Conservation (phyloP, 2,329 filamentous ascomycete genomes). For the Scolecobasidium constrictum region DNA sequence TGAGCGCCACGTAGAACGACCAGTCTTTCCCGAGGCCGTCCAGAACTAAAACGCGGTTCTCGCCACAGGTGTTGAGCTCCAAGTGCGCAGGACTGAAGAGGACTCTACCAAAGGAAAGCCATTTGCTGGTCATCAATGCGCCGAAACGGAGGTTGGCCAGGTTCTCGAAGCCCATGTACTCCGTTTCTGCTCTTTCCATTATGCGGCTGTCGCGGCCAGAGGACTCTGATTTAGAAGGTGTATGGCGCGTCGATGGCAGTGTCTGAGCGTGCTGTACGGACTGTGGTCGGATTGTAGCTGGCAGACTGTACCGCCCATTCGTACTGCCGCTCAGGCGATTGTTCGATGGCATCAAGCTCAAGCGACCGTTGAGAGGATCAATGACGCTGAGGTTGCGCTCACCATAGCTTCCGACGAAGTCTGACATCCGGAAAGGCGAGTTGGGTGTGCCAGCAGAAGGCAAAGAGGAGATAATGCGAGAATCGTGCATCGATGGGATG, state of each 20-base stretch:
- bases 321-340: slow-evolving; percentile 8
- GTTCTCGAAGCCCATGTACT: slow-evolving; percentile 29
- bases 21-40: slow-evolving; percentile 84
- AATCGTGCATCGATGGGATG: slow-evolving; percentile 15
- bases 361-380: slow-evolving; percentile 26
- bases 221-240: slow-evolving; percentile 42
- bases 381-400: slow-evolving; percentile 27
- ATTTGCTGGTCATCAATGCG: slow-evolving; percentile 78
- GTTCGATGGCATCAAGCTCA: slow-evolving; percentile 14
- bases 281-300: slow-evolving; percentile 5
- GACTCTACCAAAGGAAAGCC: slow-evolving; percentile 75
- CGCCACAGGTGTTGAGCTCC: slow-evolving; percentile 47
- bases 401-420: slow-evolving; percentile 42
- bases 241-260: not conserved
- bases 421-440: slow-evolving; percentile 42
- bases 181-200: slow-evolving; percentile 29
- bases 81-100: slow-evolving; percentile 71
- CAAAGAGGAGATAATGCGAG: slow-evolving; percentile 39
- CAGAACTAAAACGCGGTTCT: slow-evolving; percentile 62
- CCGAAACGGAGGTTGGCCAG: slow-evolving; percentile 69
- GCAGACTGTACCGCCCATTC: slow-evolving; percentile 10
- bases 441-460: slow-evolving; percentile 38
- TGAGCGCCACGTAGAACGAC: slow-evolving; percentile 77
- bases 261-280: not conserved
- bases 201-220: slow-evolving; percentile 36